A percentile compares a stretch with the other conserved stretches of the same genome.
These are phyloP conservation scores for Kodamaea leandrae DNA, from an alignment of 805 yeast genomes.

Conservation along the genomic window DNA sequence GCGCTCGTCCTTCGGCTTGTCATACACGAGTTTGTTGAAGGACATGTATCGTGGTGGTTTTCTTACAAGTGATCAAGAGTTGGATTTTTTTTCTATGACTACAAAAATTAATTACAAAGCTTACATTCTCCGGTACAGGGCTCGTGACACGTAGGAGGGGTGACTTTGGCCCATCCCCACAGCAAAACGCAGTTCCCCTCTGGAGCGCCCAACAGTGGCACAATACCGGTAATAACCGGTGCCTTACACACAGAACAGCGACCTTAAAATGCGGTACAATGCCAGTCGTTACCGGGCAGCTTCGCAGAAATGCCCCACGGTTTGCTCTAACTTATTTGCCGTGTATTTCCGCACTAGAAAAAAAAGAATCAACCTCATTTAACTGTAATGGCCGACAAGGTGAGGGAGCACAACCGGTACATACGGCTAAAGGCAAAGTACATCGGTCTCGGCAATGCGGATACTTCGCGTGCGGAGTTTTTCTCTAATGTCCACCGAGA, in stretches of 20 bases:
- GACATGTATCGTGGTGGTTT: too few species aligned
- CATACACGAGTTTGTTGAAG: constrained; percentile 11
- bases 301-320: constrained; percentile 2
- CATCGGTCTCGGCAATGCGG: constrained; percentile 73
- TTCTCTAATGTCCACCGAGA: constrained; percentile 64
- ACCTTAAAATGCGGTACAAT: too few species aligned
- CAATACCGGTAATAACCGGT: too few species aligned
- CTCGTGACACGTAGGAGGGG: constrained; percentile 3
- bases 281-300: too few species aligned
- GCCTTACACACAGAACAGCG: too few species aligned
- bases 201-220: too few species aligned
- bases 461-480: constrained; percentile 70
- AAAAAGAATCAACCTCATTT: constrained; percentile 1
- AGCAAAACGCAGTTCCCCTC: background rate
- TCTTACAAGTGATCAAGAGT: background rate
- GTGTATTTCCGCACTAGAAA: background rate
- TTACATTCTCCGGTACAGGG: background rate
- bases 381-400: constrained; percentile 55
- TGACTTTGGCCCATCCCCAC: background rate
- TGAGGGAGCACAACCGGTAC: constrained; percentile 56
- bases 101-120: background rate
- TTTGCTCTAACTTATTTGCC: constrained; percentile 1
- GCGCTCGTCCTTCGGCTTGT: constrained; percentile 12
- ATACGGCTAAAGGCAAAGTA: constrained; percentile 58
- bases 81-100: background rate